Percentiles rank a stretch among this genome's conserved stretches.
These are phyloP conservation scores for Sugiyamaella lignohabitans DNA, from an alignment of 805 yeast genomes.

Conservation along the genomic window DNA sequence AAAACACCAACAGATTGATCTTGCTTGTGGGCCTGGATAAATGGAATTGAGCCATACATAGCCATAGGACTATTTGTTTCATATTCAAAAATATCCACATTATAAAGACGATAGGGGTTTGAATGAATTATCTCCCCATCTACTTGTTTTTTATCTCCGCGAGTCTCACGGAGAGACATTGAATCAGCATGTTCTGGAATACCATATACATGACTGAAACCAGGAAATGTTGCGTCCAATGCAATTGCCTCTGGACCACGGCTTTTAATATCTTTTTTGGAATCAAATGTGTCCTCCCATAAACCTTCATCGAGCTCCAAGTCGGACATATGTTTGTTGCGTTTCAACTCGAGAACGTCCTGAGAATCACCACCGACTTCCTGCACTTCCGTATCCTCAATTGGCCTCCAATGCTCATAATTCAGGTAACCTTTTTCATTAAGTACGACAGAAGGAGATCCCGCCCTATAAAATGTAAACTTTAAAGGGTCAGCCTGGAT, in stretches of 20 bases:
- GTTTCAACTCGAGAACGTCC: background rate
- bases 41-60: conserved; percentile 94
- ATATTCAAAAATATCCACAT: conserved; percentile 94
- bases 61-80: conserved; percentile 75
- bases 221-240: conserved; percentile 61
- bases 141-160: conserved; percentile 19
- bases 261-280: conserved; percentile 55
- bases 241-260: conserved; percentile 78
- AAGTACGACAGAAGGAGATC: conserved; percentile 44
- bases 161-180: conserved; percentile 66
- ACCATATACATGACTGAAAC: conserved; percentile 70
- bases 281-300: conserved; percentile 72
- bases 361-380: conserved; percentile 29
- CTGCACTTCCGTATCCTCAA: conserved; percentile 46
- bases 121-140: conserved; percentile 23
- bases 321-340: conserved; percentile 8
- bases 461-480: conserved; percentile 42
- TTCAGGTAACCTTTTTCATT: conserved; percentile 71
- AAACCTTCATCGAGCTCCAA: conserved; percentile 56
- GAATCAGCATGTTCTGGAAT: conserved; percentile 94
- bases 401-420: conserved; percentile 70
- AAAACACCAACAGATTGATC: conserved; percentile 65
- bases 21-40: conserved; percentile 62
- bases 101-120: conserved; percentile 82
- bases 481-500: conserved; percentile 45